Base-by-base conservation (phyloP, 805 yeast species). In the Suhomyces canberraensis region DNA sequence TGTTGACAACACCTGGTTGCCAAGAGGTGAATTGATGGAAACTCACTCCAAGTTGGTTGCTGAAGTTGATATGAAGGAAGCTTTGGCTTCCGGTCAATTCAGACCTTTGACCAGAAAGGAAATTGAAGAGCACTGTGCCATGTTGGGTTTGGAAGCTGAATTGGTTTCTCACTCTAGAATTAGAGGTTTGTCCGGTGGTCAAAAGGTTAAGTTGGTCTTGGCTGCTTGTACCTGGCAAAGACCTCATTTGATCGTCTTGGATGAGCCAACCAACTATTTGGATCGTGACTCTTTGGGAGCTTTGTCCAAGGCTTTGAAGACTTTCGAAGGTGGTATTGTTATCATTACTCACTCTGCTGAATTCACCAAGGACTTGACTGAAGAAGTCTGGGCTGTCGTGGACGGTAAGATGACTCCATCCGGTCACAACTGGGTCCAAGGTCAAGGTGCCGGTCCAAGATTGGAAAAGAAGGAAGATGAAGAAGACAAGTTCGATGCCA, bases 201-300 rank as follows among this genome's bases (percentile, higher is more conserved):
- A 93, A 81, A 93, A 93, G 84, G 98, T 93, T 75, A 93, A 93
- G 79, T 85, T 93, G 70, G 98, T 93, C 64, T 78, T 93, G 64
- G 99, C 99, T 74, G 98, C 98, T 74, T 88, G 98, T 84, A 90
- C 98, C 45, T 93, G 98, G 98, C 97, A 91, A 80, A 91, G 98
- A 81, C 98, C 98, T 68, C 98, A 93, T 71, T 81, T 93, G 78
- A 90, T 93, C 61, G 98, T 93, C 58, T 85, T 93, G 73, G 98
- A 93, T 78, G 98, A 91, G 81, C 98, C 98, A 76, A 93, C 98
- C 63, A 91, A 91, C 78, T 93, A 91, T 76, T 79, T 91, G 79
- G 98, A 91, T 75, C 83, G 98, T 78, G 98, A 93, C 76, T 93
- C 98, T 54, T 82, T 93, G 67, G 98, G 98, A 69, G 98, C 98